These are phyloP conservation scores for Penicillium coprophilum DNA, from an alignment of 495 filamentous ascomycete genomes.

Conservation along the genomic window DNA sequence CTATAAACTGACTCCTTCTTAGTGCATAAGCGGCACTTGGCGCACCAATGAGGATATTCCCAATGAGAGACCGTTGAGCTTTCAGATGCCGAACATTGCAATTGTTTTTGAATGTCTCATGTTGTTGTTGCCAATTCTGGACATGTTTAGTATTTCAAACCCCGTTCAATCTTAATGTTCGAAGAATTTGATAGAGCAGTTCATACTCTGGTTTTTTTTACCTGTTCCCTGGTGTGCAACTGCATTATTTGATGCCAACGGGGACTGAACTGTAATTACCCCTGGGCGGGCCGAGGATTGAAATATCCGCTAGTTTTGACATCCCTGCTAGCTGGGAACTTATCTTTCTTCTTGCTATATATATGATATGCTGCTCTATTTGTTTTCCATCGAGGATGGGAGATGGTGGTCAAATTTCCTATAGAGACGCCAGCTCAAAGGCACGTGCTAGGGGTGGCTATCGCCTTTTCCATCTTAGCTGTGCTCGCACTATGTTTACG, in stretches of 20 bases:
- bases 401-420: background rate
- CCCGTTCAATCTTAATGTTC: too few species aligned
- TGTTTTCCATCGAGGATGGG: too few species aligned
- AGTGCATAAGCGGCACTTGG: background rate
- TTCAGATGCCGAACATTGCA: background rate
- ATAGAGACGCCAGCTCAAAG: conserved; percentile 1
- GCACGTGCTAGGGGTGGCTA: background rate
- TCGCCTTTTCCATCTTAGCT: background rate
- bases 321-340: background rate
- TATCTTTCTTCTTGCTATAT: too few species aligned
- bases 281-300: background rate
- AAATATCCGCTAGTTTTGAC: background rate
- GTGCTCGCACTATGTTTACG: background rate
- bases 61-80: background rate
- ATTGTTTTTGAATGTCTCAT: background rate
- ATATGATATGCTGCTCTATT: too few species aligned
- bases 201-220: background rate
- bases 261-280: background rate
- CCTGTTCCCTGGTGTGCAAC: background rate
- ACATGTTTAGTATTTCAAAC: background rate
- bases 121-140: background rate
- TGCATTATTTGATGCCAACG: background rate
- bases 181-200: background rate
- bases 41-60: background rate
- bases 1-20: background rate